These are phyloP conservation scores for Paraleonurus japonicus DNA, from an alignment of 257 asterid genomes.

Conservation along the genomic window DNA sequence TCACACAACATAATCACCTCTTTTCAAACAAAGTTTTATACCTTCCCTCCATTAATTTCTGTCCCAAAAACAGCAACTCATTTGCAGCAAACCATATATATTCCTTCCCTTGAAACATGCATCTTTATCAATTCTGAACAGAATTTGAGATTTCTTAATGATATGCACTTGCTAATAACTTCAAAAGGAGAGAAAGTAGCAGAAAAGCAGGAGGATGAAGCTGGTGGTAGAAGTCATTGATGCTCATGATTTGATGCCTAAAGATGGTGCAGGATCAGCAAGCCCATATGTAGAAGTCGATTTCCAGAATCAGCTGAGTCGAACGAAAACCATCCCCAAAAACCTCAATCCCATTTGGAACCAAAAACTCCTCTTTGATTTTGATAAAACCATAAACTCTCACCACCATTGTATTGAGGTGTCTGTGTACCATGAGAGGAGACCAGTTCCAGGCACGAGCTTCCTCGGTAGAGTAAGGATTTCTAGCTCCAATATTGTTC, in stretches of 20 bases:
- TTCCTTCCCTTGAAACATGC: conserved; percentile 27
- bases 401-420: conserved; percentile 44
- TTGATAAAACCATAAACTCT: conserved; percentile 33
- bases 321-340: conserved; percentile 61
- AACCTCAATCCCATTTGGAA: conserved; percentile 76
- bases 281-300: conserved; percentile 74
- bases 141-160: conserved; percentile 47
- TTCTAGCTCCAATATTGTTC: conserved; percentile 59
- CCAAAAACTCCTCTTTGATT: conserved; percentile 53
- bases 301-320: conserved; percentile 56
- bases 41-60: conserved; percentile 27
- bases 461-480: conserved; percentile 68
- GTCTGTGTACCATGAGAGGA: conserved; percentile 59
- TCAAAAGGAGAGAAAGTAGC: conserved; percentile 37
- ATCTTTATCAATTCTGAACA: conserved; percentile 42
- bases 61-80: conserved; percentile 8
- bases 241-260: conserved; percentile 73
- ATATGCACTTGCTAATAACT: conserved; percentile 30
- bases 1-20: neutral
- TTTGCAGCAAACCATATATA: conserved; percentile 6
- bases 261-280: conserved; percentile 72
- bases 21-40: conserved; percentile 23
- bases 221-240: conserved; percentile 67
- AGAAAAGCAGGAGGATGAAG: conserved; percentile 50
- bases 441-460: conserved; percentile 44